Evolutionary conservation across 2,329 filamentous ascomycete genomes (phyloP), one percentile per base, ranked within the genome.

Genomic region (Domatiomyces globalis): DNA sequence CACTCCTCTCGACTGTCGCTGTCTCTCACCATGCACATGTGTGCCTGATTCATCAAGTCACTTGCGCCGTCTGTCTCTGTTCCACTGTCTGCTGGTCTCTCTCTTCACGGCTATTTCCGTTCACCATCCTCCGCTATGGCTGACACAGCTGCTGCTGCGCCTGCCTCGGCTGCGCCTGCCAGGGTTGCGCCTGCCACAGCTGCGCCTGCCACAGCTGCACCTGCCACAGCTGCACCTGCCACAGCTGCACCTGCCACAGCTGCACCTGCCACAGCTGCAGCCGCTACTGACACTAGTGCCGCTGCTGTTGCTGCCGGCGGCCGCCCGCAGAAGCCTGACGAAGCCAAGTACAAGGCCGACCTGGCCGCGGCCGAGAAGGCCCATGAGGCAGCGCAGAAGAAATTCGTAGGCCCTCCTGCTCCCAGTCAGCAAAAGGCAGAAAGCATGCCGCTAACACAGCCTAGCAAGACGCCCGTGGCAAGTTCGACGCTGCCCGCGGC

Each of bases 291-390:
- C 55, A 51, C 65, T 57, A 58, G 62, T 61, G 63, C 63, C 58
- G 60, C 61, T 53, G 69, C 69, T 62, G 64, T 51, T 48, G 51
- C 36, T 19, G 62, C 72, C 8, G 15, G 22, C 5, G 50, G 46
- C 63, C 87, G 82, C 72, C 88, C 89, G 50, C 79, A 85, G 70
- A 87, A 85, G 76, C 92, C 92, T 46, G 86, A 95, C 69, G 85
- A 92, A 73, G 84, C 83, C 59, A 73, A 76, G 61, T 98, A 83
- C 76, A 88, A 94, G 73, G 78, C 82, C 66, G 77, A 79, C 57
- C 76, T 95, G 55, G 82, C 80, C 48, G 80, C 84, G 71, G 84
- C 85, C 22, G 87, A 96, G 71, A 94, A 95, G 74, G 87, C 85
- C 59, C 84, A 94, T 71, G 76, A 84, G 65, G 80, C 80, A 49